Base-by-base conservation (phyloP, 2,329 filamentous ascomycete species). In the Blumeria graminis region DNA sequence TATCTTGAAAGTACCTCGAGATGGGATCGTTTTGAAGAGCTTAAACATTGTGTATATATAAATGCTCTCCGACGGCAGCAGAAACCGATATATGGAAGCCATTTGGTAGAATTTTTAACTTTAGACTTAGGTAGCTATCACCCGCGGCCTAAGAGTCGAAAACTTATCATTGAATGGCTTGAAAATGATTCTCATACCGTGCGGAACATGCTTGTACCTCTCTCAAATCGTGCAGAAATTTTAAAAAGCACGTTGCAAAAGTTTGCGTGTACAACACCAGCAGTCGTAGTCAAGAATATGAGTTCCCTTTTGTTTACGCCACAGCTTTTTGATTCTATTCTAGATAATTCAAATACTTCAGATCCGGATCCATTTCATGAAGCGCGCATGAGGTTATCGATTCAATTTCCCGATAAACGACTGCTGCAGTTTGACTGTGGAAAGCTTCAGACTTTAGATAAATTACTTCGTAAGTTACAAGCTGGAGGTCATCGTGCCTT, bases 341-440 rank as follows among this genome's bases (percentile, higher is more conserved):
- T 73, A 11, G 74, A 78, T 3, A 68, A 71, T 56, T 71, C 81
- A 50, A 73, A 73, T 58, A 70, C 81, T 56, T 77, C 80, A 3
- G 72, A 72, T 11, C 78, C 72, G 8, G 90, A 98, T 65, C 87
- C 89, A 0, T 95, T 92, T 75, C 92, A 98, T 62, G 87, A 94
- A 69, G 80, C 90, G 13, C 86, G 90, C 16, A 92, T 94, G 76
- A 83, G 88, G 22, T 74, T 93, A 14, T 93, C 86, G 3, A 95
- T 98, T 59, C 92, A 94, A 48, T 98, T 98, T 66, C 92, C 93
- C 0, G 92, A 98, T 68, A 94, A 89, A 67, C 79, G 92, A 38
- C 78, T 98, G n/a, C 73, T 98, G 0, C 90, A 98, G 67, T 98
- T 94, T 67, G 92, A 98, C 69, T 96, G 92, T 65, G 92, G 92